Base-by-base conservation (phyloP, 192 early-diverging fungal genomes). In the Coemansia sp. region DNA sequence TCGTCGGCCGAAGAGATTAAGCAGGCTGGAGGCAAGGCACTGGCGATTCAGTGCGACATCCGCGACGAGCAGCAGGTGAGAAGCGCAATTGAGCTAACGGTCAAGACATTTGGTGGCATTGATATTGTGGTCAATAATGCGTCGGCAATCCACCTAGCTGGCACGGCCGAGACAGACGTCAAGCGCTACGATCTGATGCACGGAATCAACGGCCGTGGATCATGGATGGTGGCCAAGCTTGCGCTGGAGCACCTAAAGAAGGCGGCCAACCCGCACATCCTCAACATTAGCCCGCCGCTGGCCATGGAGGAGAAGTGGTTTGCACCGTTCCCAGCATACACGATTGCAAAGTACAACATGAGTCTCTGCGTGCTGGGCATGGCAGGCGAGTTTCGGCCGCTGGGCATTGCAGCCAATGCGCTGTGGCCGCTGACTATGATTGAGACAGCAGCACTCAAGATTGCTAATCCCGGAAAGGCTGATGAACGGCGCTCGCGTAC, bases 111-210 rank as follows among this genome's bases (percentile, higher is more conserved):
- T 79, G 90, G 90, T 10, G 84, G 87, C 25, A 86, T 94, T 60
- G 92, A 94, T 66, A 90, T 94, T 57, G 76, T 94, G 10, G 76
- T 92, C 79, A 94, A 92, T 77, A 86, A 89, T 57, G 85, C 92
- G 4, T 89, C 87, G 23, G 92, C 91, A 0, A 91, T 94, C 58
- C 73, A 73, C 42, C 67, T 92, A 63, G 88, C 81, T 14, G 64
- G 85, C 56, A 89, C 88, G 0, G 79, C 82, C 63, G 52, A 58
- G 23, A 87, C 86, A 0, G 56, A 70, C 10, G 70, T 69, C 56
- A 88, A 89, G 71, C 84, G 81, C 72, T 89, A 89, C 61, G 87
- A 90, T 64, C 65, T 91, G 67, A 91, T 89, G 88, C 86, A 88
- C 76, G 71, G 76, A 46, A 83, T 92, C 80, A 92, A 92, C 62